phyloP scores from a whole-genome alignment of 345 rosid genomes.

The Corchorus olitorius region DNA sequence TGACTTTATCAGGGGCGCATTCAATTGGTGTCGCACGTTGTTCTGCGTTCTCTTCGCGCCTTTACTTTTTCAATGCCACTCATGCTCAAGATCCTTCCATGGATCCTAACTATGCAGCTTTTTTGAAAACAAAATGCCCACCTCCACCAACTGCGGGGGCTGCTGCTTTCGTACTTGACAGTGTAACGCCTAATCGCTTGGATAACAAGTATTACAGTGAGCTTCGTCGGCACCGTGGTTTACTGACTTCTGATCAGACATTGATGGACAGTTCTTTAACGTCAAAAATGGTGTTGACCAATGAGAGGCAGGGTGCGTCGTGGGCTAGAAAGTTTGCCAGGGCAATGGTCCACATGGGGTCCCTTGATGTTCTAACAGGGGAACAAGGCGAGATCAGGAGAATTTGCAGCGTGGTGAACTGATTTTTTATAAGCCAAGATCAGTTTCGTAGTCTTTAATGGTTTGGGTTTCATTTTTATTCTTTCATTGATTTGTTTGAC shows the following conservation, averaged over 20 bases:
- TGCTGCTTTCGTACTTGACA: slow-evolving; percentile 26
- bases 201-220: slow-evolving; percentile 48
- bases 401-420: background rate
- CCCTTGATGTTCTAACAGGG: background rate
- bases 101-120: slow-evolving; percentile 29
- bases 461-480: no score
- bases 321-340: slow-evolving; percentile 9
- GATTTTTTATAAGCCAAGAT: no score
- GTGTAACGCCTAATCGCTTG: slow-evolving; percentile 27
- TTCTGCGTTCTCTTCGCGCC: slow-evolving; percentile 39
- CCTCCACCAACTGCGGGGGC: background rate
- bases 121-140: slow-evolving; percentile 46
- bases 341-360: slow-evolving; percentile 17
- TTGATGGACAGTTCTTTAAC: slow-evolving; percentile 35
- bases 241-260: slow-evolving; percentile 45
- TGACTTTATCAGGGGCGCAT: slow-evolving; percentile 55
- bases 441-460: no score
- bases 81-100: slow-evolving; percentile 42
- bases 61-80: slow-evolving; percentile 39
- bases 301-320: background rate
- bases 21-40: slow-evolving; percentile 48
- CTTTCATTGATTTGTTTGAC: no score
- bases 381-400: slow-evolving; percentile 15
- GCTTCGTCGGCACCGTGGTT: slow-evolving; percentile 29
- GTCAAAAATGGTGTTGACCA: background rate